Evolutionary conservation across 306 rosid species (phyloP), one percentile per base, ranked within the genome.

Genomic region (Dryas alaskensis): DNA sequence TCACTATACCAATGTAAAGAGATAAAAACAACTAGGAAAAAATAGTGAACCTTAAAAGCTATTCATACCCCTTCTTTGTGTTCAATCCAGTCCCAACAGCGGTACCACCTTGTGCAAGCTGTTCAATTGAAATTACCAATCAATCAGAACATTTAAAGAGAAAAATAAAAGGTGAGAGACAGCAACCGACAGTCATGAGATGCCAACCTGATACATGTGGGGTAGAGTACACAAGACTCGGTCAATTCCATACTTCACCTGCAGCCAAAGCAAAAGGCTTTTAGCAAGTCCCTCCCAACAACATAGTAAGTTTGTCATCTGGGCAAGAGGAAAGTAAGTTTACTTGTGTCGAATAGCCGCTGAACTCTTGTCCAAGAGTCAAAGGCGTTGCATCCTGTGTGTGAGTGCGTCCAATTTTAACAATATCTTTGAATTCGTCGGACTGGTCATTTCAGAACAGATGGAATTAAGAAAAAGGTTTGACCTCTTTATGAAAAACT

Each of bases 71-170:
- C 81, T 82, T 95, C 89, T 90, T 92, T 80, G 99, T 95, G 86
- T 95, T 95, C 83, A 95, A 82, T 86, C 99, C 98, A 71, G 99
- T 95, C 80, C 99, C 99, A 39, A 95, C 99, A 84, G 99, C 99
- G 49, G 99, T 92, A 78, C 99, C 99, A 73, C 99, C 99, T 80
- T 95, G 99, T 60, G 98, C 99, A 68, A 95, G 96, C 99, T 92
- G 93, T 79, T 70, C 90, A 83, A 76, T 73, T 46, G 67, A 82
- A 50, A 81, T 61, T 65, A 75, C 37, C 50, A 67, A 70, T 79
- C 22, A 75, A 73, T 86, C 79, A 86, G 78, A 78, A 71, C 45
- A 37, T 60, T 2, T 52, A 57, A 76, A 14, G 40, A 51, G 47
- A 77, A 57, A 22, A 5, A 51, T 46, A 19, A 62, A 77, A 69